Conservation (phyloP, 805 yeast species). For the Kuraishia piskuri region DNA sequence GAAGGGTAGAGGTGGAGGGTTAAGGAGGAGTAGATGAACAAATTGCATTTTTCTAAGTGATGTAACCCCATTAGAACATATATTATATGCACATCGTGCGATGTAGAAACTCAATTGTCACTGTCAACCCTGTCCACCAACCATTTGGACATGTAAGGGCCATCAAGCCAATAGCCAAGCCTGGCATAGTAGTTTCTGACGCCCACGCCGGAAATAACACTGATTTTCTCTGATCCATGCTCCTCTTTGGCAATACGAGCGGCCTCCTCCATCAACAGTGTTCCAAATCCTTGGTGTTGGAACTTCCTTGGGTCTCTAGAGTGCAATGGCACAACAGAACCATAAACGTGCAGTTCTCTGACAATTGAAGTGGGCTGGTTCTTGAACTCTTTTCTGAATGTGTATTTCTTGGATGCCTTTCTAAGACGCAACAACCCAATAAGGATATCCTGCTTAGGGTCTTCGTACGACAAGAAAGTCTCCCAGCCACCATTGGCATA, state of each 20-base stretch:
- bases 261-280: conserved; percentile 96
- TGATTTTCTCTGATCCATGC: conserved; percentile 84
- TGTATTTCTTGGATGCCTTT: conserved; percentile 80
- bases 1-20: neutral
- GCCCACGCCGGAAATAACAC: conserved; percentile 96
- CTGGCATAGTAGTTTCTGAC: conserved; percentile 93
- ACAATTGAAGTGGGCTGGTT: conserved; percentile 85
- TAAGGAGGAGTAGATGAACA: too few species aligned
- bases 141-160: conserved; percentile 92
- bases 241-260: conserved; percentile 92
- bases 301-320: conserved; percentile 95
- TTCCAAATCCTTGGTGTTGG: conserved; percentile 99
- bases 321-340: conserved; percentile 94
- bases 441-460: conserved; percentile 91
- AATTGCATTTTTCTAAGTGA: too few species aligned
- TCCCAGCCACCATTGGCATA: conserved; percentile 99
- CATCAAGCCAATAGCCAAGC: conserved; percentile 86
- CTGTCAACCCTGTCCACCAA: conserved; percentile 7
- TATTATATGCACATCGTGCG: neutral
- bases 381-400: conserved; percentile 83
- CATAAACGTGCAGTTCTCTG: conserved; percentile 96
- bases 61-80: neutral
- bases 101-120: neutral
- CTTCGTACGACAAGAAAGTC: conserved; percentile 91
- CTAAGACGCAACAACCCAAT: conserved; percentile 86